Percentiles rank a stretch among this genome's conserved stretches.
These are phyloP conservation scores for Rubia peregrina DNA, from an alignment of 305 asterid genomes.

Conservation along the genomic window DNA sequence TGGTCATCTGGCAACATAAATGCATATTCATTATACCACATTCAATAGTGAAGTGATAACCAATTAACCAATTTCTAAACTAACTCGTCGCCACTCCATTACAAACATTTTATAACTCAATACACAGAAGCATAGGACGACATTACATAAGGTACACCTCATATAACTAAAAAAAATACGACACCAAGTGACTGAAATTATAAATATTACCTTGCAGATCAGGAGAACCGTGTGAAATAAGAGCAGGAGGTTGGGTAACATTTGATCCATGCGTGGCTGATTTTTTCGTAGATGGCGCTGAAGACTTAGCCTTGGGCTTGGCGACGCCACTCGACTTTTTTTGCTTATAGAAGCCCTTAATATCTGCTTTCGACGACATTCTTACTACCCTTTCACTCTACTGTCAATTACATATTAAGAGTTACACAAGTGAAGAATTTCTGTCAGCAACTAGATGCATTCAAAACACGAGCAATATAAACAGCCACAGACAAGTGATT, in stretches of 20 bases:
- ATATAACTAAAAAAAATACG: background rate
- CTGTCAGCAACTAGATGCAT: background rate
- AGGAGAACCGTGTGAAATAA: conserved; percentile 48
- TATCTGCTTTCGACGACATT: conserved; percentile 46
- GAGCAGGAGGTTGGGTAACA: conserved; percentile 49
- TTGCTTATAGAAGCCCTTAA: conserved; percentile 69
- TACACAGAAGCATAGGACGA: background rate
- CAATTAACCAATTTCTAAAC: background rate
- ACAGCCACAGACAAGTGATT: background rate
- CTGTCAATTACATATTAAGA: background rate
- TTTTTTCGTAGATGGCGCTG: conserved; percentile 21
- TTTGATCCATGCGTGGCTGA: conserved; percentile 50
- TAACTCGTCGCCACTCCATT: background rate
- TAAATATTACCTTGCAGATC: conserved; percentile 47
- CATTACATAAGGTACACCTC: background rate
- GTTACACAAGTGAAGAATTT: conserved; percentile 14
- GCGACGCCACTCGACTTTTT: conserved; percentile 39
- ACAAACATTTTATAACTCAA: background rate
- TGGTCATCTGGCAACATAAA: conserved; percentile 33
- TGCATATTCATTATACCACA: background rate
- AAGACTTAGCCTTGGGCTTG: conserved; percentile 32
- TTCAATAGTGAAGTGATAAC: background rate
- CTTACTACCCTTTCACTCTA: conserved; percentile 6
- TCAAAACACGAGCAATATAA: background rate
- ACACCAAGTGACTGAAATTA: background rate